Evolutionary conservation across 257 asterid genomes (phyloP), one percentile per base, ranked within the genome.

Genomic region (Fraxinus excelsior): DNA sequence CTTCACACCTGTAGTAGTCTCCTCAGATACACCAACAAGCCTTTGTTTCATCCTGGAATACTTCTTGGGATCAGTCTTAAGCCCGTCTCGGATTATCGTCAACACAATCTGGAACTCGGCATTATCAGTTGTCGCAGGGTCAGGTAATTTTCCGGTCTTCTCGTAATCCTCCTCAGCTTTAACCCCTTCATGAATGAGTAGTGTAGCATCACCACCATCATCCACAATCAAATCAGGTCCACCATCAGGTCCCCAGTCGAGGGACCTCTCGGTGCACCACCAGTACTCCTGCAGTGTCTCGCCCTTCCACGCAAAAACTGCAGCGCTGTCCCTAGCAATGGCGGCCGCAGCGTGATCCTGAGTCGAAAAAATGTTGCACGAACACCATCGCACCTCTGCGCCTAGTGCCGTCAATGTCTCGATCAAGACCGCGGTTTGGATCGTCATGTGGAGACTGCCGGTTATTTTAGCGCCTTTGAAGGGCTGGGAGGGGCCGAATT

Each of bases 231-330:
- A 73, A 71, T 93, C 96, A 0, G 97, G 98, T 0, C 97, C 97
- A 14, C 98, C 96, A 29, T 64, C 92, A 34, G 94, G 89, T 2
- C 98, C 98, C 98, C 97, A 93, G 7, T 93, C 98, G 5, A 91
- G 90, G 14, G 97, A 90, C 69, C 98, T 76, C 83, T 93, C 98
- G 0, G 98, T 93, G 74, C 98, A 93, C 98, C 98, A 93, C 98
- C 98, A 93, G 86, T 93, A 93, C 78, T 93, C 98, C 85, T 90
- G 96, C 25, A 93, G 68, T 7, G 96, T 93, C 82, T 91, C 96
- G 0, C 97, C 97, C 75, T 92, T 92, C 97, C 97, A 92, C 62
- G 97, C 97, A 81, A 92, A 92, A 1, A 93, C 97, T 58, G 96
- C 89, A 29, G 97, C 96, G 83, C 96, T 90, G 76, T 92, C 97